These are phyloP conservation scores for Blakeslea trispora DNA, from an alignment of 371 early-diverging fungal genomes.

Conservation along the genomic window DNA sequence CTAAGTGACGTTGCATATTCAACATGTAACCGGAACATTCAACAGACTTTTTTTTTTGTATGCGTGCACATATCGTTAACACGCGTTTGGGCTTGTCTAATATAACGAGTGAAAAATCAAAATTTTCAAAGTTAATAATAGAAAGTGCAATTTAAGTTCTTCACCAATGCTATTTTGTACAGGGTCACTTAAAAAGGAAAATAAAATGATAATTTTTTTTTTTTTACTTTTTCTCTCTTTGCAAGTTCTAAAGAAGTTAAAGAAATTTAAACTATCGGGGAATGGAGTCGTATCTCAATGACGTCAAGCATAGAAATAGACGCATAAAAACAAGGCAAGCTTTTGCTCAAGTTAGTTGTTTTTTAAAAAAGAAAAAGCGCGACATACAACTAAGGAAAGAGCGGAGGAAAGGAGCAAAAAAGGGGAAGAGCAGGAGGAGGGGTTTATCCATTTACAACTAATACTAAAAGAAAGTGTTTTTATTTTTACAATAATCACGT, in stretches of 20 bases:
- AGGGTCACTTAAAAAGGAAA: neutral
- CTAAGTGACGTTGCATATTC: no score
- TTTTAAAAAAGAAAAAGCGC: neutral
- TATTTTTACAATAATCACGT: neutral
- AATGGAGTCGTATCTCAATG: neutral
- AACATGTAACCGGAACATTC: no score
- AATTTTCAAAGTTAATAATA: no score
- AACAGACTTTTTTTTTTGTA: no score
- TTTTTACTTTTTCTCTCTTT: neutral
- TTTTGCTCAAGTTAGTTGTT: neutral
- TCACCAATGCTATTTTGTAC: neutral
- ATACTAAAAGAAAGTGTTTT: neutral
- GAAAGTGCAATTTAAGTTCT: neutral
- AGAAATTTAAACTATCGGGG: neutral
- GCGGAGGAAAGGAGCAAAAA: neutral
- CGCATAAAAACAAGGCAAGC: neutral
- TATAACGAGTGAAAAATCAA: no score
- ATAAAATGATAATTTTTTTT: neutral
- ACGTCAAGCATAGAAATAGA: neutral
- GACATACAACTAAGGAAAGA: neutral
- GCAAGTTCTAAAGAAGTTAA: neutral
- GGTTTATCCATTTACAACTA: no score
- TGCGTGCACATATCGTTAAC: no score
- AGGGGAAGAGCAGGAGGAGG: no score
- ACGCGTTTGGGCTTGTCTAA: no score